Evolutionary conservation across 1,139 yeast species (phyloP), one percentile per base, ranked within the genome.

Genomic region (Pichia norvegensis): DNA sequence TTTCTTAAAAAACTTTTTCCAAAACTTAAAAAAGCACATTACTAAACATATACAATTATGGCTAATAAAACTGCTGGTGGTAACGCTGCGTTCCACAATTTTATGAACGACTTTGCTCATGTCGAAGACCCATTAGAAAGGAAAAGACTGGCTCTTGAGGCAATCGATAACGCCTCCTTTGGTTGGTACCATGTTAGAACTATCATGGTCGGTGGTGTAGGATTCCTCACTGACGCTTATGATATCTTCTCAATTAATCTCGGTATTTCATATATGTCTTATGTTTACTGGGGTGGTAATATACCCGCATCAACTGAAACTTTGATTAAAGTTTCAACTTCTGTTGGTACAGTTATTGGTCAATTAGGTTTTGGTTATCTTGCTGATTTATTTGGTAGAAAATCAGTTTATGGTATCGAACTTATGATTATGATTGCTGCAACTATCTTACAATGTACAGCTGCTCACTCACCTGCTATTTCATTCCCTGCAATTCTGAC

Each of bases 261-360:
- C 67, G 92, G 86, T 65, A 67, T 84, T 40, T 62, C 87, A 44
- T 83, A 84, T 85, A 69, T 85, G 75, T 62, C 78, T 36, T 78
- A 81, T 58, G 95, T 80, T 45, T 84, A 67, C 71, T 85, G 92
- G 90, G 80, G 78, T 51, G 81, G 79, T 51, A 64, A 69, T 42
- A 73, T 76, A 37, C 94, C 95, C 43, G 60, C 74, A 44, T 78
- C 94, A 42, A 81, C 92, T 48, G 68, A 70, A 50, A 85, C 95
- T 44, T 72, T 86, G 57, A 69, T 87, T 55, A 87, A 87, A 68
- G 92, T 85, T 45, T 83, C 95, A 44, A 86, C 95, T 35, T 85
- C 95, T 43, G 90, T 86, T 49, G 97, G 97, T 71, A 90, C 95
- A 42, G 95, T 88, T 57, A 76, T 85, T 59, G 97, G 97, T 59